Percentiles rank a stretch among this genome's conserved stretches.
Conservation (phyloP, 2,329 filamentous ascomycete species). For the Diaporthe ampelina region DNA sequence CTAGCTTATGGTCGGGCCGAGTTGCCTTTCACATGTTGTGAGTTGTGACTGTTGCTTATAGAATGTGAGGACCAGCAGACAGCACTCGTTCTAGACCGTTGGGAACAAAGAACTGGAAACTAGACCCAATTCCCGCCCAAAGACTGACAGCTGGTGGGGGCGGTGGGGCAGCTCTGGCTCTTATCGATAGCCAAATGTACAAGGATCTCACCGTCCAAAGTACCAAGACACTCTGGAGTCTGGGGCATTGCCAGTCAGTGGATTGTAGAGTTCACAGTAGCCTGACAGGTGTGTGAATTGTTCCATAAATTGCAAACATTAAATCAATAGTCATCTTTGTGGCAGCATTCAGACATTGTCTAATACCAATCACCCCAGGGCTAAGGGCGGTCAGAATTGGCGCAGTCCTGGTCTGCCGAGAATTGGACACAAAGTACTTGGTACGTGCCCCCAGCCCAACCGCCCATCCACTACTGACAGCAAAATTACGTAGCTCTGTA, state of each 20-base stretch:
- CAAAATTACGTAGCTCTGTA: constrained; percentile 29
- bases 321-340: too few relatives aligned
- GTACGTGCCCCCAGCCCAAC: constrained; percentile 2
- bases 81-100: not conserved
- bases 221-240: not conserved
- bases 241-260: not conserved
- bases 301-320: not conserved
- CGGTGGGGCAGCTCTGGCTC: not conserved
- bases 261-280: too few relatives aligned
- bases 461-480: not conserved
- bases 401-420: not conserved
- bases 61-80: not conserved
- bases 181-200: constrained; percentile 7
- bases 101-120: not conserved
- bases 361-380: not conserved
- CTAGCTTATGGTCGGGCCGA: not conserved
- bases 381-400: too few relatives aligned
- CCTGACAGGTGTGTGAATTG: not conserved
- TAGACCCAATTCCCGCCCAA: not conserved
- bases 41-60: not conserved
- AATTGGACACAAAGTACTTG: not conserved
- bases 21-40: not conserved
- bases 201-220: not conserved
- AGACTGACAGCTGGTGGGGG: constrained; percentile 5
- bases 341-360: not conserved